phyloP scores from a whole-genome alignment of 1,284 basidiomycete genomes.

The Abortiporus biennis region DNA sequence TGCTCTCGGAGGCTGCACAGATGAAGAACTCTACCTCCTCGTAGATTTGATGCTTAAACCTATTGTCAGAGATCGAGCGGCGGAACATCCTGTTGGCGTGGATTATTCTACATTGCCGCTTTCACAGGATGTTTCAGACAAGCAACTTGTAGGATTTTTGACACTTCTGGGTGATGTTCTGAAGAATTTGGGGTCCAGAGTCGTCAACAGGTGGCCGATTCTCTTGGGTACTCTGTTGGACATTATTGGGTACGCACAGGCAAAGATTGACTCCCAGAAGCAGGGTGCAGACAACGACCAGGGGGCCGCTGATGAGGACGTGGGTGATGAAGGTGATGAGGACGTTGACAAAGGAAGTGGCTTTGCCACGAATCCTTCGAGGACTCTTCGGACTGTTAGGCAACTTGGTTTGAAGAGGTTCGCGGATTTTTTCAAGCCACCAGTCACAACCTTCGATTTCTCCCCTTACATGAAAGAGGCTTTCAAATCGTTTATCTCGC shows the following conservation, averaged over 20 bases:
- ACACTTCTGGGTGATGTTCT: constrained; percentile 81
- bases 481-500: constrained; percentile 75
- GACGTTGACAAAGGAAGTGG: constrained; percentile 25
- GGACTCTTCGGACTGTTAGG: constrained; percentile 58
- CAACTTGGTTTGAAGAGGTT: constrained; percentile 85
- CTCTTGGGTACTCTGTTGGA: constrained; percentile 66
- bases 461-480: constrained; percentile 60
- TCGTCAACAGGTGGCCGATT: constrained; percentile 66
- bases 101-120: constrained; percentile 21
- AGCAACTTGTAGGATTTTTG: constrained; percentile 82
- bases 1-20: constrained; percentile 64
- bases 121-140: constrained; percentile 38
- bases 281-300: constrained; percentile 25
- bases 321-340: constrained; percentile 26
- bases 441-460: constrained; percentile 70
- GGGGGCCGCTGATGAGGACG: constrained; percentile 32
- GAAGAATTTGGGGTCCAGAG: constrained; percentile 70
- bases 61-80: constrained; percentile 36
- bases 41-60: constrained; percentile 91
- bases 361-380: constrained; percentile 23
- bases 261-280: constrained; percentile 31
- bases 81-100: constrained; percentile 11
- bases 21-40: constrained; percentile 73
- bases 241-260: constrained; percentile 62
- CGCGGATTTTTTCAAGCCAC: constrained; percentile 80